Evolutionary conservation across 805 yeast species (phyloP).

Genomic region (Candida chilensis): DNA sequence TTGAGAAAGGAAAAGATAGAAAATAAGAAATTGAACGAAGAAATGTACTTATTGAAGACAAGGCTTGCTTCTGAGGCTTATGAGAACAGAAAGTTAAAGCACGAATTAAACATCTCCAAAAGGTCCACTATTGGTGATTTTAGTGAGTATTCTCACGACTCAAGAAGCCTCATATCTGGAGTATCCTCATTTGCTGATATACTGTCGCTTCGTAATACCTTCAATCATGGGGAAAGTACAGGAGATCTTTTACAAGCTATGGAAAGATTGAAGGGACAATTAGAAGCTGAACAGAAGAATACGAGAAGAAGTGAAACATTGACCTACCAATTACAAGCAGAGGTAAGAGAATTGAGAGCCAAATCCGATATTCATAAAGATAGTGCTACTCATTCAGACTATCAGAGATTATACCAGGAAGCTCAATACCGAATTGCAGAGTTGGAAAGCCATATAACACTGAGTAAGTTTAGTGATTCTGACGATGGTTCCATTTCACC

Average conservation of each 20-base stretch:
- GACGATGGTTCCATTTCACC: conserved; percentile 6
- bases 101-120: background rate
- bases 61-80: conserved; percentile 58
- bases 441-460: conserved; percentile 12
- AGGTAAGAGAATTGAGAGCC: background rate
- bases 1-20: conserved; percentile 38
- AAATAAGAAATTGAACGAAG: conserved; percentile 40
- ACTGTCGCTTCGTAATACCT: no score
- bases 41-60: conserved; percentile 49
- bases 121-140: conserved; percentile 1
- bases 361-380: no score
- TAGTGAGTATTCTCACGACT: no score
- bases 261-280: background rate
- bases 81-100: conserved; percentile 38
- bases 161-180: no score
- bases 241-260: no score
- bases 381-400: conserved; percentile 14
- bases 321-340: background rate
- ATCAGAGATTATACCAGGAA: conserved; percentile 23
- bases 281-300: background rate
- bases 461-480: conserved; percentile 2
- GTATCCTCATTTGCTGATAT: no score
- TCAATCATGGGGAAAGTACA: no score
- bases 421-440: conserved; percentile 21
- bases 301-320: conserved; percentile 1